Evolutionary conservation across 805 yeast species (phyloP), one percentile per base, ranked within the genome.

Genomic region (Millerago galiae): DNA sequence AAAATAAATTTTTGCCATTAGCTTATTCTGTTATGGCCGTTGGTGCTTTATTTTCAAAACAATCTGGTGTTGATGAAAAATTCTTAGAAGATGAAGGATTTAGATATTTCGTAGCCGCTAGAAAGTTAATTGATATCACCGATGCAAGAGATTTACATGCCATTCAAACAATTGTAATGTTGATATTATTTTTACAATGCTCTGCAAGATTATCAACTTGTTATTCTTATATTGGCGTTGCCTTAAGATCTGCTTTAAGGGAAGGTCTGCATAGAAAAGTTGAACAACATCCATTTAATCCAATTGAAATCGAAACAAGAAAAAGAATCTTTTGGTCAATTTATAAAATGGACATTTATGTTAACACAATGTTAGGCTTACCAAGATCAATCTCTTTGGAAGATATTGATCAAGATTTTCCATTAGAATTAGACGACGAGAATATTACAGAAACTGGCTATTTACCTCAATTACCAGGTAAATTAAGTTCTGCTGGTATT

Each of bases 251-350:
- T 18, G 91, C 95, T 0, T 60, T 88, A 35, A 74, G 89, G 50
- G 88, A 86, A 51, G 95, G 96, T 0, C 65, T 87, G 15, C 96
- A 89, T 61, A 66, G 95, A 48, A 83, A 57, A 70, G 79, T 35
- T 67, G 78, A 34, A 30, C 50, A 46, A 70, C 77, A 50, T 13
- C 78, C 79, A 51, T 67, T 74, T 37, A 83, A 83, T 51, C 90
- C 90, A 1, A 79, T 89, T 28, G 95, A 86, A 56, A 67, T 79
- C 31, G 96, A 90, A 56, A 83, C 86, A 2, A 70, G 95, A 46
- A 89, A 88, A 61, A 70, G 96, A 45, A 64, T 90, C 34, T 89
- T 89, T 59, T 89, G 91, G 85, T 83, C 96, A 1, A 81, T 89
- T 48, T 83, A 85, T 60, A 89, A 89, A 59, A 83, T 88, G 83